phyloP scores from a whole-genome alignment of 164 flowering plant genomes.

The Chimonanthus praecox region DNA sequence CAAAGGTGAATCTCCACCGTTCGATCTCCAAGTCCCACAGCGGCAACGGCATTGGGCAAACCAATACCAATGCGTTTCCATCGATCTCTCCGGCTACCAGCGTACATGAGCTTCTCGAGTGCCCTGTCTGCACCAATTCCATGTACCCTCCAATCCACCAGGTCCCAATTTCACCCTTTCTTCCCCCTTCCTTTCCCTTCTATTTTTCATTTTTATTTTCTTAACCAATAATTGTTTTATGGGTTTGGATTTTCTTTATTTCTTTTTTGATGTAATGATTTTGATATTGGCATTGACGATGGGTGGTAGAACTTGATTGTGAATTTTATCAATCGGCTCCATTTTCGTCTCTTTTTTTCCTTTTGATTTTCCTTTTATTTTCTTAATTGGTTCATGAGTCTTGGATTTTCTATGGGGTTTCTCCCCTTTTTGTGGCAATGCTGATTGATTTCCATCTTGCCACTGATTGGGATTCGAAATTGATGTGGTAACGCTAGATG shows the following conservation, averaged over 20 bases:
- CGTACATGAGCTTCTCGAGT: conserved; percentile 59
- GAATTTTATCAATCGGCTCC: not conserved
- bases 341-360: not conserved
- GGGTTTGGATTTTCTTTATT: not conserved
- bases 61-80: not conserved
- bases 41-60: conserved; percentile 2
- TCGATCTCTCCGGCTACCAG: conserved; percentile 43
- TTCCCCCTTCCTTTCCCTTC: not conserved
- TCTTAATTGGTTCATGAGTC: not conserved
- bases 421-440: too few species aligned
- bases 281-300: not conserved
- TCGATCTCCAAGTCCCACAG: conserved; percentile 29
- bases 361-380: not conserved
- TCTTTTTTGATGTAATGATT: not conserved
- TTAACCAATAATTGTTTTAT: not conserved
- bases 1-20: conserved; percentile 15
- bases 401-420: not conserved
- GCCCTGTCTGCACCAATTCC: conserved; percentile 64
- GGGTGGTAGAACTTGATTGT: not conserved
- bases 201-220: not conserved
- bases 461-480: not conserved
- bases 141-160: conserved; percentile 74
- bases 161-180: conserved; percentile 20
- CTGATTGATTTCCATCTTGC: not conserved
- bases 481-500: not conserved